These are phyloP conservation scores for Lizanozyma gosingica DNA, from an alignment of 1,139 yeast genomes.

Conservation along the genomic window DNA sequence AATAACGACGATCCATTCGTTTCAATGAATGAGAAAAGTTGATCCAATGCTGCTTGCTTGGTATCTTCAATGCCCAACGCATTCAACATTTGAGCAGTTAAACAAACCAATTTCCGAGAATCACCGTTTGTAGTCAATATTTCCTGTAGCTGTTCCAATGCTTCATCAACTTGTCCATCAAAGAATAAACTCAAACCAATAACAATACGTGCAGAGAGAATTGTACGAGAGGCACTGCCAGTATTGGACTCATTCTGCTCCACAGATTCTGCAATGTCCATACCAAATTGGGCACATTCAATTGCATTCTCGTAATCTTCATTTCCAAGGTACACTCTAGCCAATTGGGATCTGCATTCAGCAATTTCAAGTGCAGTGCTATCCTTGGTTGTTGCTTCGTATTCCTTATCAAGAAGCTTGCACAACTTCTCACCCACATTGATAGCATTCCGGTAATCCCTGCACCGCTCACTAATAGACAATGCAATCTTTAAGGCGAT, in stretches of 20 bases:
- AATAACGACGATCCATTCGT: slow-evolving; percentile 55
- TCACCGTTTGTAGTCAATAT: slow-evolving; percentile 43
- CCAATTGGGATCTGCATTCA: slow-evolving; percentile 54
- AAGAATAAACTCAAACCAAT: slow-evolving; percentile 67
- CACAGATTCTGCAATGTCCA: slow-evolving; percentile 37
- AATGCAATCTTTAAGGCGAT: slow-evolving; percentile 55
- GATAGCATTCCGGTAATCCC: slow-evolving; percentile 48
- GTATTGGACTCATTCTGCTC: slow-evolving; percentile 12
- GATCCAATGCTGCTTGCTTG: slow-evolving; percentile 73
- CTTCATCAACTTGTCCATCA: slow-evolving; percentile 47
- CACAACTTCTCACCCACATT: slow-evolving; percentile 40
- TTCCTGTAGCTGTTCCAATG: slow-evolving; percentile 57
- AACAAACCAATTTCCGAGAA: slow-evolving; percentile 53
- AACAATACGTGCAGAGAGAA: slow-evolving; percentile 57
- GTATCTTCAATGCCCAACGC: slow-evolving; percentile 68
- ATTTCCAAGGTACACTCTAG: slow-evolving; percentile 60
- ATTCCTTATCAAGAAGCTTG: slow-evolving; percentile 42
- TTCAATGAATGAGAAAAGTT: slow-evolving; percentile 54
- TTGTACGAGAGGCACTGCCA: slow-evolving; percentile 6
- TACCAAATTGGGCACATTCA: slow-evolving; percentile 50
- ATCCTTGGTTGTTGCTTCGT: slow-evolving; percentile 49
- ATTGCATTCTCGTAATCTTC: slow-evolving; percentile 48
- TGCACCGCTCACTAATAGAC: slow-evolving; percentile 62
- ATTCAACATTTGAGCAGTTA: slow-evolving; percentile 73
- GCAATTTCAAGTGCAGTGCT: slow-evolving; percentile 42